phyloP scores from a whole-genome alignment of 306 rosid species.

The Medicago ruthenica region DNA sequence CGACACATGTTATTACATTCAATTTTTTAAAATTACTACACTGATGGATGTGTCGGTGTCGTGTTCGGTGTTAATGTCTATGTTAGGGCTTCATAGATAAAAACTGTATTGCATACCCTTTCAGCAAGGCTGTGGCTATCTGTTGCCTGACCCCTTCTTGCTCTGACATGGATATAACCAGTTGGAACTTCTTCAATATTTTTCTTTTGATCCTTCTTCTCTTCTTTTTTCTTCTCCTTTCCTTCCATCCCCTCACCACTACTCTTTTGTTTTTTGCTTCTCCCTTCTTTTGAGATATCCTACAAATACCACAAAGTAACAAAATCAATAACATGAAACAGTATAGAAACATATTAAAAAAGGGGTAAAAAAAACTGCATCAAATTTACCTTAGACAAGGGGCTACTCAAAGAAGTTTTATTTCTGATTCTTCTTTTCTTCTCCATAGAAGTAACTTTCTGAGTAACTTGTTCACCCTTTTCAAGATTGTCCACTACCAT shows the following conservation, averaged over 20 bases:
- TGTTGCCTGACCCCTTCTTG: conserved; percentile 97
- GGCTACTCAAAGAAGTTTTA: conserved; percentile 42
- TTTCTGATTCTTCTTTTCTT: conserved; percentile 58
- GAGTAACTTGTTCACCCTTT: conserved; percentile 71
- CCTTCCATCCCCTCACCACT: conserved; percentile 47
- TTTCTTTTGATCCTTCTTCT: conserved; percentile 53
- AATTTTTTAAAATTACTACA: not conserved
- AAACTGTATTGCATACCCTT: conserved; percentile 58
- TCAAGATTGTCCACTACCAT: conserved; percentile 72
- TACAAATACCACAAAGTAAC: conserved; percentile 29
- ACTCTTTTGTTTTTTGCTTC: conserved; percentile 61
- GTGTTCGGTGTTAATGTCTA: not conserved
- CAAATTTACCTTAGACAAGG: conserved; percentile 58
- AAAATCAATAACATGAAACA: conserved; percentile 17
- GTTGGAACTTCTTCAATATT: conserved; percentile 63
- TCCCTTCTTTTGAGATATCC: conserved; percentile 46
- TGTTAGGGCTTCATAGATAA: not conserved
- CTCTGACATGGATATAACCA: conserved; percentile 92
- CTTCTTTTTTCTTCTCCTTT: conserved; percentile 47
- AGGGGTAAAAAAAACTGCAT: not conserved
- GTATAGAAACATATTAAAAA: not conserved
- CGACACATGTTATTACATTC: not conserved
- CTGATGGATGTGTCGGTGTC: not conserved
- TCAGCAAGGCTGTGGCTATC: conserved; percentile 99
- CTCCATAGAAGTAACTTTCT: conserved; percentile 51